These are phyloP conservation scores for Mortierella sp. DNA, from an alignment of 371 early-diverging fungal species.

Conservation along the genomic window DNA sequence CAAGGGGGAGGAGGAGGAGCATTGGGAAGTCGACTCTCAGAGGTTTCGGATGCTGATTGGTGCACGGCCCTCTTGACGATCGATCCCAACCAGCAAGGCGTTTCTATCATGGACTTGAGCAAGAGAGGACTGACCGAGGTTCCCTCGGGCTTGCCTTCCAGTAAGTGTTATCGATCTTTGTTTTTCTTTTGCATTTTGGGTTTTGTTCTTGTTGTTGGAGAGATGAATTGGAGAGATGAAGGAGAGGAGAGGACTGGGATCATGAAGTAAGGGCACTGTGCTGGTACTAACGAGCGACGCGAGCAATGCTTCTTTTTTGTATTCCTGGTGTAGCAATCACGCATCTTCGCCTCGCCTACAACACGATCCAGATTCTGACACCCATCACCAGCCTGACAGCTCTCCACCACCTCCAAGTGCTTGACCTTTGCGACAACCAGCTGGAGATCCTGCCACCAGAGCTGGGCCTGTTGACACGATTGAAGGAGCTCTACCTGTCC, in stretches of 20 bases:
- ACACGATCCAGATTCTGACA: conserved; percentile 66
- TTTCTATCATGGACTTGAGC: conserved; percentile 45
- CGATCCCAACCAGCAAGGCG: conserved; percentile 38
- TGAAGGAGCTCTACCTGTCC: conserved; percentile 83
- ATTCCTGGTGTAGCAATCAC: conserved; percentile 29
- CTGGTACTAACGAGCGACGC: conserved; percentile 1
- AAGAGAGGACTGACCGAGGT: conserved; percentile 37
- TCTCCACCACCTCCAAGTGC: conserved; percentile 61
- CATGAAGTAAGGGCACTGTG: background rate
- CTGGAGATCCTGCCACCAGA: conserved; percentile 82
- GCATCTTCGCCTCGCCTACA: conserved; percentile 63
- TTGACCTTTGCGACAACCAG: conserved; percentile 84
- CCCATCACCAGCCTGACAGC: conserved; percentile 65
- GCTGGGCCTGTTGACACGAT: conserved; percentile 75
- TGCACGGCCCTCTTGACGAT: conserved; percentile 17
- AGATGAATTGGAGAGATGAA: too few relatives aligned
- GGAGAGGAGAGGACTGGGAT: background rate
- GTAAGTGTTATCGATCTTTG: conserved; percentile 21
- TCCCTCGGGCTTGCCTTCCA: conserved; percentile 32
- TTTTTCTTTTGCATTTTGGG: background rate
- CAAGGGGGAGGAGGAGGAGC: conserved; percentile 2
- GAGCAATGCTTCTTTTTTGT: background rate
- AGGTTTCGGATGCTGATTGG: conserved; percentile 49
- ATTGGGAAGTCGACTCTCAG: conserved; percentile 26
- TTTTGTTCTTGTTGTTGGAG: background rate